A percentile compares a stretch with the other conserved stretches of the same genome.
Conservation (phyloP, 331 rosid genomes). For the Quercus phellos region DNA sequence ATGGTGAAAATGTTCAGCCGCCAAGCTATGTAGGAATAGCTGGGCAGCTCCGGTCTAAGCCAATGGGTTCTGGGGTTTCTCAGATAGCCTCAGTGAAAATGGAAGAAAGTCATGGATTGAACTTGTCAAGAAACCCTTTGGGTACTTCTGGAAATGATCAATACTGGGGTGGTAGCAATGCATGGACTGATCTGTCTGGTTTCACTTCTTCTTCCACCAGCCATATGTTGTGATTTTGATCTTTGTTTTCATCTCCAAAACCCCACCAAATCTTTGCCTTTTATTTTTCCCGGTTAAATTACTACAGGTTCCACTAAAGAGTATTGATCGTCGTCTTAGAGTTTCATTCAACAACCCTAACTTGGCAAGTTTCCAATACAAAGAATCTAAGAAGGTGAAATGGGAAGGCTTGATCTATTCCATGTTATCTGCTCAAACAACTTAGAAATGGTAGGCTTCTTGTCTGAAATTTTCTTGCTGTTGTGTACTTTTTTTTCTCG, state of each 20-base stretch:
- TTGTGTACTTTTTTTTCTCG: slow-evolving; percentile 6
- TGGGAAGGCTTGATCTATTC: slow-evolving; percentile 13
- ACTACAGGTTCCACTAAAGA: slow-evolving; percentile 13
- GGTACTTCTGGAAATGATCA: slow-evolving; percentile 46
- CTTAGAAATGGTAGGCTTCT: slow-evolving; percentile 34
- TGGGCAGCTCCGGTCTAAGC: slow-evolving; percentile 39
- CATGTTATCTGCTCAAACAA: slow-evolving; percentile 15
- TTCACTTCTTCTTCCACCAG: slow-evolving; percentile 51
- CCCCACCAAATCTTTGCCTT: neutral
- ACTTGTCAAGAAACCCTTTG: slow-evolving; percentile 49
- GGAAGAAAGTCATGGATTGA: slow-evolving; percentile 64
- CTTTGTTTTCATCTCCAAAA: neutral
- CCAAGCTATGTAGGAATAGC: slow-evolving; percentile 24
- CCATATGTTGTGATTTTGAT: slow-evolving; percentile 46
- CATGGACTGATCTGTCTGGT: slow-evolving; percentile 67
- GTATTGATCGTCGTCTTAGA: slow-evolving; percentile 6
- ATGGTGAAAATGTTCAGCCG: slow-evolving; percentile 33
- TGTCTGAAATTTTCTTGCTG: slow-evolving; percentile 22
- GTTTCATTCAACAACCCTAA: neutral
- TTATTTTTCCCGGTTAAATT: neutral
- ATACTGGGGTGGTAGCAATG: slow-evolving; percentile 37
- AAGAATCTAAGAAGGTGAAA: neutral
- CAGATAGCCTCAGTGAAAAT: slow-evolving; percentile 39
- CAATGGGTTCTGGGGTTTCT: slow-evolving; percentile 29
- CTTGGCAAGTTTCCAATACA: neutral